These are phyloP conservation scores for Amaranthus hypochondriacus DNA, from an alignment of 148 eudicot species.

Conservation along the genomic window DNA sequence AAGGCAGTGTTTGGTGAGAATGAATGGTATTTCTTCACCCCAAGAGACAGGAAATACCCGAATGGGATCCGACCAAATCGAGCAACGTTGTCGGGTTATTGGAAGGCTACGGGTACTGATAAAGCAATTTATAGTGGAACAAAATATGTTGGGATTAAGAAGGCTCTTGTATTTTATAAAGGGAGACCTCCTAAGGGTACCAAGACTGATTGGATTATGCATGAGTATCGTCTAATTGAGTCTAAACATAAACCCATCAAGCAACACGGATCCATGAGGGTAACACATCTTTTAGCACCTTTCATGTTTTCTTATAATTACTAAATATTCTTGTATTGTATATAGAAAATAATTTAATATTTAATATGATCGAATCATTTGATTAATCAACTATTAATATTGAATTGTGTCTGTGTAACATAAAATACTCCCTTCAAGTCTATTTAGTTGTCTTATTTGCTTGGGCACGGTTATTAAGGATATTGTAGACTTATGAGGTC, in stretches of 20 bases:
- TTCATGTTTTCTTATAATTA: too few relatives aligned
- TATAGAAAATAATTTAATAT: too few relatives aligned
- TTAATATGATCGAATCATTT: too few relatives aligned
- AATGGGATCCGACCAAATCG: slow-evolving; percentile 86
- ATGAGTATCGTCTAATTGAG: slow-evolving; percentile 71
- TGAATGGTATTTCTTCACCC: slow-evolving; percentile 94
- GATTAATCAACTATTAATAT: too few relatives aligned
- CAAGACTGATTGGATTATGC: slow-evolving; percentile 98
- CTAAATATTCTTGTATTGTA: too few relatives aligned
- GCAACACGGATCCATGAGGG: slow-evolving; percentile 89
- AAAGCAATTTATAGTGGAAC: slow-evolving; percentile 65
- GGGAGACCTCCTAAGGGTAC: slow-evolving; percentile 90
- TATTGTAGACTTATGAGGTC: too few relatives aligned
- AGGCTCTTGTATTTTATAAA: slow-evolving; percentile 87
- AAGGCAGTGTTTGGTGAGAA: slow-evolving; percentile 77
- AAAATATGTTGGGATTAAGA: slow-evolving; percentile 82
- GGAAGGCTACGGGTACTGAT: slow-evolving; percentile 99
- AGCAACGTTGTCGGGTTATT: slow-evolving; percentile 85
- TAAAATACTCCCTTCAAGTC: too few relatives aligned
- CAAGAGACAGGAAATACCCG: slow-evolving; percentile 90
- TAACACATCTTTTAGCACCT: slow-evolving; percentile 7
- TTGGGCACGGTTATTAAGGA: too few relatives aligned
- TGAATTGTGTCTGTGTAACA: too few relatives aligned
- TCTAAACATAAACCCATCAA: slow-evolving; percentile 42
- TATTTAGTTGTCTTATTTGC: too few relatives aligned